Base-by-base conservation (phyloP, 108 stramenopile species). In the Cyclostephanos tholiformis region DNA sequence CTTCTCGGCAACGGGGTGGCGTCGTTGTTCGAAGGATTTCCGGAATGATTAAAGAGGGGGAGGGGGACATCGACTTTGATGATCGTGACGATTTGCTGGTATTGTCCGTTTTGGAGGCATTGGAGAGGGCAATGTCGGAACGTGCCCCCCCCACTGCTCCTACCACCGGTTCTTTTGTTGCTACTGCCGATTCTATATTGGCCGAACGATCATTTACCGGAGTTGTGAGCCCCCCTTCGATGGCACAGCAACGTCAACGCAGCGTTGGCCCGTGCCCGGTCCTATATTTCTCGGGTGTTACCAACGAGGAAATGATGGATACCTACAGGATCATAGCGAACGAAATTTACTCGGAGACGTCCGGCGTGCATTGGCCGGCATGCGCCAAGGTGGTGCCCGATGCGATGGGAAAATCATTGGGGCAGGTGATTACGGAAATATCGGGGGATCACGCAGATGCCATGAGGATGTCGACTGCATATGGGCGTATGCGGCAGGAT, bases 351-450 rank as follows among this genome's bases (percentile, higher is more conserved):
- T 38, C 75, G 58, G 89, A 93, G 74, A 86, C 77, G 11, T 79
- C 79, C 32, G 77, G 84, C 3, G 62, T 58, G 20, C 43, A 69
- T 39, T 71, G 67, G 50, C 82, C 85, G 50, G 91, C 89, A 25
- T 93, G 89, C 80, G 89, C 91, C 74, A 93, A 82, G 84, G 89
- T 84, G 19, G 88, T 89, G 0, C 75, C 74, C 0, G 83, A 83
- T 35, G 86, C 91, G 22, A 81, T 93, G 85, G 55, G 71, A 0
- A 93, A 93, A 65, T 61, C 73, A 23, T 39, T 93, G 66, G 49
- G 77, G 68, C 86, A 83, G 69, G 88, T 90, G 35, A 38, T 93
- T 12, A 65, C 61, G 27, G 89, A 90, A 67, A 90, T 93, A 72
- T 75, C 81, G 19, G 85, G 87, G 22, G 91, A 90, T 84, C 89